These are phyloP conservation scores for Helianthus annuus DNA, from an alignment of 129 eudicot species.

Conservation along the genomic window DNA sequence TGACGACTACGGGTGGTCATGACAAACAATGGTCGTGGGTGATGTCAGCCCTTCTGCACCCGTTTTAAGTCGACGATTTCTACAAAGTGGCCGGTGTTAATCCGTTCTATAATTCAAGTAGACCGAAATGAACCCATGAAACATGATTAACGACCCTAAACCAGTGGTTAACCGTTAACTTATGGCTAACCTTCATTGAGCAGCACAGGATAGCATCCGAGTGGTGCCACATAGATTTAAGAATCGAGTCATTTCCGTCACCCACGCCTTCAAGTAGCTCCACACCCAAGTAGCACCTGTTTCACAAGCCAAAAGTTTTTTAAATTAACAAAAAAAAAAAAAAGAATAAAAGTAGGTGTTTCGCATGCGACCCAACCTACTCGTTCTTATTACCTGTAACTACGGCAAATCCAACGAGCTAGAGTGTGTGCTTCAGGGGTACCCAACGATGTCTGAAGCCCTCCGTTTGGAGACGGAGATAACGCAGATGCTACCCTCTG, in stretches of 20 bases:
- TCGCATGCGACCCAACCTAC: background rate
- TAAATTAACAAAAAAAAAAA: background rate
- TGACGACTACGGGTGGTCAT: too few relatives aligned
- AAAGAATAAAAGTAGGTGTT: background rate
- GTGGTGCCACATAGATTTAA: constrained; percentile 72
- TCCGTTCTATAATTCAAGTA: too few relatives aligned
- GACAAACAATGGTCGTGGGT: too few relatives aligned
- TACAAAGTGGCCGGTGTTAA: too few relatives aligned
- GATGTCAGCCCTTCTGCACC: too few relatives aligned
- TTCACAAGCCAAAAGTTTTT: background rate
- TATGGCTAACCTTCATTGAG: constrained; percentile 55
- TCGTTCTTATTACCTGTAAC: constrained; percentile 51
- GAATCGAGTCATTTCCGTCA: constrained; percentile 52
- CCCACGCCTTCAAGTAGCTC: constrained; percentile 52
- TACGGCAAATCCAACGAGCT: constrained; percentile 73
- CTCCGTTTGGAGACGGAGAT: constrained; percentile 63
- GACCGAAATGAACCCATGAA: too few relatives aligned
- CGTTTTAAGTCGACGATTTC: too few relatives aligned
- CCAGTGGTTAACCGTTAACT: background rate
- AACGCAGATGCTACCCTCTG: constrained; percentile 83
- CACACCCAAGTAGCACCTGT: constrained; percentile 58
- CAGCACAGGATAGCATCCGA: constrained; percentile 74
- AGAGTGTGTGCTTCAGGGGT: constrained; percentile 80
- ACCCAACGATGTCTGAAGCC: constrained; percentile 32
- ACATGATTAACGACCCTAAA: background rate